Evolutionary conservation across 768 basidiomycete genomes (phyloP).

Genomic region (Crassisporium funariophilum): DNA sequence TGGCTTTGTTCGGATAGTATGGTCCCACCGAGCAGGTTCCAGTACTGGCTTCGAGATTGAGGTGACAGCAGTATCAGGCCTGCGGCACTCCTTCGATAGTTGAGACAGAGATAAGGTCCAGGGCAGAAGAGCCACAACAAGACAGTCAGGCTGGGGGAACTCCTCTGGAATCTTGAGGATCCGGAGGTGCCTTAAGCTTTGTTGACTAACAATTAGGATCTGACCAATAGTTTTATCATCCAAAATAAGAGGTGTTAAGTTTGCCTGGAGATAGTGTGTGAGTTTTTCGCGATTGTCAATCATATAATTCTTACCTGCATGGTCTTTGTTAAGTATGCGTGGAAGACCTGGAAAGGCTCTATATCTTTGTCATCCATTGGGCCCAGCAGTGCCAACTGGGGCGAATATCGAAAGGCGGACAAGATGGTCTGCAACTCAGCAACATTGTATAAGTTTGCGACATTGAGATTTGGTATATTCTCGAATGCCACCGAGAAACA

Average conservation of each 20-base stretch:
- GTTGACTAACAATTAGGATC: constrained; percentile 41
- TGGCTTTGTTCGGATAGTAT: constrained; percentile 24
- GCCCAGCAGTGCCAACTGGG: constrained; percentile 56
- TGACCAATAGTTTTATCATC: constrained; percentile 52
- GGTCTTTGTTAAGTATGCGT: constrained; percentile 46
- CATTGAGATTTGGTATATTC: constrained; percentile 40
- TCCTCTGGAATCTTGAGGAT: constrained; percentile 44
- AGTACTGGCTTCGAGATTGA: not conserved
- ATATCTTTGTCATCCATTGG: constrained; percentile 42
- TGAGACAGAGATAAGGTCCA: constrained; percentile 42
- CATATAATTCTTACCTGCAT: constrained; percentile 41
- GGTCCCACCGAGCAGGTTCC: constrained; percentile 22
- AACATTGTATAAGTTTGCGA: constrained; percentile 51
- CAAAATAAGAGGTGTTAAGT: constrained; percentile 47
- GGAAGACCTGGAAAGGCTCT: constrained; percentile 41
- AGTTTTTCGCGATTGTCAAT: not conserved
- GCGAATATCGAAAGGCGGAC: constrained; percentile 47
- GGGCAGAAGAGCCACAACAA: constrained; percentile 51
- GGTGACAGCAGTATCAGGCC: constrained; percentile 5
- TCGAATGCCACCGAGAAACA: constrained; percentile 52
- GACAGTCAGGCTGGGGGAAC: constrained; percentile 26
- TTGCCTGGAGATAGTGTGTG: constrained; percentile 39
- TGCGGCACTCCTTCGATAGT: constrained; percentile 30
- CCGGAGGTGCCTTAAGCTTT: constrained; percentile 29
- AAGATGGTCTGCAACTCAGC: constrained; percentile 49